Conservation (phyloP, 108 stramenopile species). For the Asterionellopsis glacialis region DNA sequence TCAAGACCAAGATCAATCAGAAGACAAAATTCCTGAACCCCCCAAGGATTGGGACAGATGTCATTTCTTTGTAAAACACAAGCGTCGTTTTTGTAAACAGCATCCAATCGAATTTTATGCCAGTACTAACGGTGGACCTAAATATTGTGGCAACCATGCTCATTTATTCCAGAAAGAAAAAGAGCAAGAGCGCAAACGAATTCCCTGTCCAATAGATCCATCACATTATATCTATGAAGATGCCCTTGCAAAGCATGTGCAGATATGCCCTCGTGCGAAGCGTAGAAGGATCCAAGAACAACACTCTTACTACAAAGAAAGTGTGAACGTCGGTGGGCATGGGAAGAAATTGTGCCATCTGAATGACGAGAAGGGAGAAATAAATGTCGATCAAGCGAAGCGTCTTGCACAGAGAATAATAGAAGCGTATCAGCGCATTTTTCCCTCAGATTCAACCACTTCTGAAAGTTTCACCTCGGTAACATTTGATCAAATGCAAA, state of each 20-base stretch:
- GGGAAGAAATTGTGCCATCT: constrained; percentile 15
- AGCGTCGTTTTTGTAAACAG: constrained; percentile 66
- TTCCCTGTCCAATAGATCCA: constrained; percentile 85
- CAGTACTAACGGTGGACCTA: constrained; percentile 1
- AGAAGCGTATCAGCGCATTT: constrained; percentile 43
- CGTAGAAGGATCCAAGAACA: constrained; percentile 28
- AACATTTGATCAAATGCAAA: constrained; percentile 46
- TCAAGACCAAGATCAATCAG: no score
- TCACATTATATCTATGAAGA: constrained; percentile 73
- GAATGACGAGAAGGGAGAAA: neutral
- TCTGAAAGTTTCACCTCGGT: constrained; percentile 1
- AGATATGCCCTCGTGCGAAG: constrained; percentile 61
- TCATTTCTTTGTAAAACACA: constrained; percentile 50
- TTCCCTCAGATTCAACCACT: constrained; percentile 10
- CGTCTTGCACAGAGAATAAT: constrained; percentile 51
- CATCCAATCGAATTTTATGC: constrained; percentile 13
- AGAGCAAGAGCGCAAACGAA: constrained; percentile 38
- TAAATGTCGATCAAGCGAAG: constrained; percentile 29
- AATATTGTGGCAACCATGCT: constrained; percentile 45
- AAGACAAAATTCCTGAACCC: constrained; percentile 1
- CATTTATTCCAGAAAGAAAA: constrained; percentile 11
- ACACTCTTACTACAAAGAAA: constrained; percentile 38
- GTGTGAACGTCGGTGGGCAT: constrained; percentile 66
- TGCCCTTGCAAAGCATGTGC: constrained; percentile 47
- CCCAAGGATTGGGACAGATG: constrained; percentile 73